phyloP scores from a whole-genome alignment of 306 rosid genomes.

The Glycine soja region DNA sequence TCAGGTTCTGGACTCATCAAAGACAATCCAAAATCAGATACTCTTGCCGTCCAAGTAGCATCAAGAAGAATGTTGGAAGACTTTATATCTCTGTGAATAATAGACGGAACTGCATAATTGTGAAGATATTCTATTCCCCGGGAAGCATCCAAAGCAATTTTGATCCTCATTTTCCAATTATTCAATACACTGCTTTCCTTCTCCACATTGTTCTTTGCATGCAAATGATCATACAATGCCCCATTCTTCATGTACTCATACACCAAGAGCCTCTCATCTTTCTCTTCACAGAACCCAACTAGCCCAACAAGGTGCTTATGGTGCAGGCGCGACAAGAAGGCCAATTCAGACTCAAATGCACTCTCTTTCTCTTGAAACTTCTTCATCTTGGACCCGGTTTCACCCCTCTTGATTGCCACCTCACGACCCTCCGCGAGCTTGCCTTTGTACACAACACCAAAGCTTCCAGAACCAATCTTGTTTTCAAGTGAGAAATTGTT shows the following conservation, averaged over 20 bases:
- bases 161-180: constrained; percentile 89
- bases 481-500: constrained; percentile 66
- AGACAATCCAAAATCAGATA: constrained; percentile 91
- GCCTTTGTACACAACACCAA: constrained; percentile 84
- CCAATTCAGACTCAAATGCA: constrained; percentile 88
- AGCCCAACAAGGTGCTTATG: constrained; percentile 92
- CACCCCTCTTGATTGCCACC: constrained; percentile 87
- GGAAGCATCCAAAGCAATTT: constrained; percentile 83
- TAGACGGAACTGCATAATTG: constrained; percentile 91
- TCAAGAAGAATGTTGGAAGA: constrained; percentile 89
- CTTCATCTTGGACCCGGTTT: constrained; percentile 57
- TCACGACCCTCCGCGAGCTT: constrained; percentile 78
- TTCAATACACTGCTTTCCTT: constrained; percentile 64
- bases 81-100: constrained; percentile 90
- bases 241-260: constrained; percentile 95
- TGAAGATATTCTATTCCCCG: constrained; percentile 95
- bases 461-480: constrained; percentile 90
- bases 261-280: constrained; percentile 83
- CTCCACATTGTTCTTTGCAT: constrained; percentile 69
- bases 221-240: constrained; percentile 81
- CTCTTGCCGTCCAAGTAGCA: constrained; percentile 75
- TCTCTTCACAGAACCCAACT: constrained; percentile 87
- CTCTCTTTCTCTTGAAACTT: constrained; percentile 86
- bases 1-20: constrained; percentile 74
- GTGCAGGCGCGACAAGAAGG: constrained; percentile 87